These are phyloP conservation scores for Pichia phayaonensis DNA, from an alignment of 805 yeast genomes.

Conservation along the genomic window DNA sequence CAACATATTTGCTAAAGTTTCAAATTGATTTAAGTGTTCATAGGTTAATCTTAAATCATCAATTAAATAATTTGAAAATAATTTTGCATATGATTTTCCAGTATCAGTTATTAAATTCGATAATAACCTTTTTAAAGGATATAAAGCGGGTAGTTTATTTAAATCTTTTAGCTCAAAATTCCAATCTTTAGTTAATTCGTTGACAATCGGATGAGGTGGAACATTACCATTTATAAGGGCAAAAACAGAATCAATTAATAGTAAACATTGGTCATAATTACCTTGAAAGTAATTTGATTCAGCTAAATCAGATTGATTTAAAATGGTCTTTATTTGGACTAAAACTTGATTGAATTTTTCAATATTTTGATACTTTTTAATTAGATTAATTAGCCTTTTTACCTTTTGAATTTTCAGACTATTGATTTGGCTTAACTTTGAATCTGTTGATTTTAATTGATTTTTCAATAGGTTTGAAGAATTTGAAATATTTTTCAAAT, in stretches of 20 bases:
- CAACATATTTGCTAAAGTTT: not conserved
- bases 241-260: conserved; percentile 50
- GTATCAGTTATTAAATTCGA: conserved; percentile 52
- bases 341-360: conserved; percentile 56
- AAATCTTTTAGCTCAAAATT: conserved; percentile 37
- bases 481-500: conserved; percentile 54
- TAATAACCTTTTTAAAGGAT: conserved; percentile 44
- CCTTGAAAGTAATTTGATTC: conserved; percentile 38
- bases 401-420: conserved; percentile 43
- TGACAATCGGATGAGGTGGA: conserved; percentile 22
- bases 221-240: conserved; percentile 48
- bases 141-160: conserved; percentile 42
- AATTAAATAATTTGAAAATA: conserved; percentile 48
- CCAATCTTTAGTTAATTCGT: conserved; percentile 32
- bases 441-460: conserved; percentile 39
- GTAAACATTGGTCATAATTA: conserved; percentile 47
- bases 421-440: conserved; percentile 40
- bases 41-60: conserved; percentile 57
- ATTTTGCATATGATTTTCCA: conserved; percentile 57
- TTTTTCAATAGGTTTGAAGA: conserved; percentile 46
- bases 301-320: conserved; percentile 41
- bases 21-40: conserved; percentile 18
- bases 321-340: conserved; percentile 41
- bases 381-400: conserved; percentile 39
- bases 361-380: conserved; percentile 50